These are phyloP conservation scores for Bromus sterilis DNA, from an alignment of 176 grass and related monocot genomes.

Conservation along the genomic window DNA sequence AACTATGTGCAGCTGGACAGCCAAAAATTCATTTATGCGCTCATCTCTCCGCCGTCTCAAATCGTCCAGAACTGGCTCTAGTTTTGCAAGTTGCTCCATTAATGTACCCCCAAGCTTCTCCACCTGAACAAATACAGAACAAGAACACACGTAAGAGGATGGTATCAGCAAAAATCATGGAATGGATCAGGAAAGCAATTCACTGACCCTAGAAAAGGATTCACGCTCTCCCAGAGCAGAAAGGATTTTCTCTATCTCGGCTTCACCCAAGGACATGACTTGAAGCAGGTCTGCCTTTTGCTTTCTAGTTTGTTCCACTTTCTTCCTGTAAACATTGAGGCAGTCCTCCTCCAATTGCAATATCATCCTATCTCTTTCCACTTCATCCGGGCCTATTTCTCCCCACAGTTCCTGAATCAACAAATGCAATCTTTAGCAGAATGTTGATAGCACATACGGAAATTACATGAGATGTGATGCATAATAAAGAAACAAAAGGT, in stretches of 20 bases:
- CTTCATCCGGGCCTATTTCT: conserved; percentile 69
- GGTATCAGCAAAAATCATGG: background rate
- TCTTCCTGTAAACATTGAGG: conserved; percentile 65
- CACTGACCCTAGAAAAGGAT: conserved; percentile 61
- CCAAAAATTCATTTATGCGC: conserved; percentile 51
- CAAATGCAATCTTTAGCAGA: background rate
- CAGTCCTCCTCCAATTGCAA: conserved; percentile 75
- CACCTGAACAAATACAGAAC: conserved; percentile 29
- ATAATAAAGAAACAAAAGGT: background rate
- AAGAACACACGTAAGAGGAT: background rate
- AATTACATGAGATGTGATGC: background rate
- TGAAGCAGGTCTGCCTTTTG: conserved; percentile 57
- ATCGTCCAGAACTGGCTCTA: conserved; percentile 60
- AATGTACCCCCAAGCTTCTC: conserved; percentile 60
- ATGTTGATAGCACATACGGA: background rate
- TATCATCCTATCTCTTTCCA: conserved; percentile 69
- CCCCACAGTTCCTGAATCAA: conserved; percentile 64
- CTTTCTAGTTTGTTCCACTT: conserved; percentile 52
- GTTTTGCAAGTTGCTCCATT: conserved; percentile 55
- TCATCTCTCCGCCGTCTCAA: conserved; percentile 62
- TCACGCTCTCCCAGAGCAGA: conserved; percentile 74
- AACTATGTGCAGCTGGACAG: conserved; percentile 50
- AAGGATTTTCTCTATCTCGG: conserved; percentile 55
- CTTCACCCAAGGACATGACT: conserved; percentile 42
- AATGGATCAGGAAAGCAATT: background rate